Base-by-base conservation (phyloP, 169 alveolate genomes). In the Plasmodium vivax region DNA sequence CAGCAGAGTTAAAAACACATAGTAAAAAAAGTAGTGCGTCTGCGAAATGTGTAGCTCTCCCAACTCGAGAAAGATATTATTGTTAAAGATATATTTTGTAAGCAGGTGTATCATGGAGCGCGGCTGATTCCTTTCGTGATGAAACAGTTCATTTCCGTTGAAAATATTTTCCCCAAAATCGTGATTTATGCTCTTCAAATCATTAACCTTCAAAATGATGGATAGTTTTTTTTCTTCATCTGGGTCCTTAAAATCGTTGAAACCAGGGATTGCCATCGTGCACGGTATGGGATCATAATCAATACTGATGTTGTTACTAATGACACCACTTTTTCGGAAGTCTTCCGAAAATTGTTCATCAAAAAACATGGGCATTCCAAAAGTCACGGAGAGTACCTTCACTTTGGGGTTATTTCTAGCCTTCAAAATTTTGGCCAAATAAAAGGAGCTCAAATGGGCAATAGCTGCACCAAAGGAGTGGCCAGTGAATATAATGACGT, bases 381-480 rank as follows among this genome's bases (percentile, higher is more conserved):
- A 88, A 1, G 94, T 79, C 9, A 88, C 54, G 0, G 88, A 10
- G 34, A 58, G 82, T n/a, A 88, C 36, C 82, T 88, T 88, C 71
- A 88, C 27, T 2, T 77, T 56, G 8, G 51, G 34, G 23, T 34
- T 88, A 56, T 88, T 79, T 58, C 56, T 80, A 34, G 51, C 81
- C 79, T 88, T 80, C 54, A 88, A 10, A 56, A 88, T 56, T 58
- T 88, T 88, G 34, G 87, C 43, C 30, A 88, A 77, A 79, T 79
- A 88, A 88, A 88, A 80, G 14, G 94, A 56, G 82, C 94, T 88
- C 8, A 88, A 54, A 19, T 88, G 80, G 32, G 94, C 94, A 90
- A 88, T 62, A 38, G 94, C 88, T 10, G 94, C 94, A 38, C 94
- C 94, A 79, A 88, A 80, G 27, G 94, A 88, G 82, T 88, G 94